Base-by-base conservation (phyloP, 768 basidiomycete species). In the Crucibulum laeve region DNA sequence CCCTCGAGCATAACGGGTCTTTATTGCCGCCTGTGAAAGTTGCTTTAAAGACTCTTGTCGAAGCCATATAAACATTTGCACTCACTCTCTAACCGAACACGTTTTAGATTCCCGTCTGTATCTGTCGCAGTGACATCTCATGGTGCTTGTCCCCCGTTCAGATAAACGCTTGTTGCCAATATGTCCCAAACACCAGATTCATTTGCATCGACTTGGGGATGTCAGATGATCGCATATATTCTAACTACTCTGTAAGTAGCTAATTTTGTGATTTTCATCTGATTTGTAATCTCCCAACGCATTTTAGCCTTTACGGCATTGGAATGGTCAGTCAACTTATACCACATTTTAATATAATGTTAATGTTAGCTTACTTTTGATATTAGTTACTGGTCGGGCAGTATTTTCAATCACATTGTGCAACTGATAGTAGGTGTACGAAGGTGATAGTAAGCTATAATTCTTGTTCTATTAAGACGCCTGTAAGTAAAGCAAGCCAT, bases 201-300 rank as follows among this genome's bases (percentile, higher is more conserved):
- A 2, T 48, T 48, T 39, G 33, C 30, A 17, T 22, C 32, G 17
- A 45, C 47, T 8, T 48, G 47, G 47, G 47, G 43, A 13, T 48
- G 47, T 39, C 47, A 48, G 15, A 45, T 45, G 39, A 41, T 48
- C 22, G 47, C 47, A 8, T 48, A 45, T 32, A 48, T 48, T 41
- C 28, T 48, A 15, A 44, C 42, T 17, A 36, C 43, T 4, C 23
- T 48, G 47, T 48, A 41, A 17, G 17, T 13, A 11, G 3, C 3
- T 15, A 36, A 14, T 30, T 28, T 15, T 11, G 4, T 32, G 7
- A 42, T 36, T 14, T n/a, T 39, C 18, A 4, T 5, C 17, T 47
- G 34, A 25, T 43, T 17, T 14, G 10, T 14, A 15, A 18, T 3
- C 10, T 4, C 15, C 13, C 3, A 3, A 10, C 13, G 11, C 15